phyloP scores from a whole-genome alignment of 306 rosid genomes.

The Gastrolobium villosum region DNA sequence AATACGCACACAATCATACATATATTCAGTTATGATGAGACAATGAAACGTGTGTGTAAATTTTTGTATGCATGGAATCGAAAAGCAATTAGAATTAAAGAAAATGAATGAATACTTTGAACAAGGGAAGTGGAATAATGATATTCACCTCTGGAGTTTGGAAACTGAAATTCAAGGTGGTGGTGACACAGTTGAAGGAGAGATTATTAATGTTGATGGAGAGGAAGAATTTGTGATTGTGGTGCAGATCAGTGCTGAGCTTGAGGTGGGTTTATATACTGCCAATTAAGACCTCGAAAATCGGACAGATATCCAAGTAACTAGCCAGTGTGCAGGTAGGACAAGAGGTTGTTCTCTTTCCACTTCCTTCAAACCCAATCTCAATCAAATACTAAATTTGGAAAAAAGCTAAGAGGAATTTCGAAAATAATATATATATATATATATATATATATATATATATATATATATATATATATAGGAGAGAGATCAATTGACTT shows the following conservation, averaged over 20 bases:
- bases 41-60: background rate
- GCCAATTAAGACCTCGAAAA: constrained; percentile 64
- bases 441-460: too few species aligned
- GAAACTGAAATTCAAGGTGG: background rate
- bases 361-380: constrained; percentile 52
- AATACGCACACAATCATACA: background rate
- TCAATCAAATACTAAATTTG: constrained; percentile 51
- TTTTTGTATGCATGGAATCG: constrained; percentile 3
- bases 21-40: background rate
- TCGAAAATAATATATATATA: too few species aligned
- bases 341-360: constrained; percentile 49
- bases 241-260: constrained; percentile 40
- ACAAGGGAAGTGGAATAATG: background rate
- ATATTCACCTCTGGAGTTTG: background rate
- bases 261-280: constrained; percentile 75
- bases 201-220: constrained; percentile 10
- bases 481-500: too few species aligned
- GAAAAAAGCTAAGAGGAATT: constrained; percentile 47
- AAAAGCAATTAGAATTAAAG: background rate
- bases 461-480: too few species aligned
- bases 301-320: constrained; percentile 48
- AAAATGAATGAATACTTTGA: background rate
- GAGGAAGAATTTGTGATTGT: constrained; percentile 40
- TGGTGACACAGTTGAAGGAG: constrained; percentile 14
- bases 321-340: constrained; percentile 43